phyloP scores from a whole-genome alignment of 2,329 filamentous ascomycete species.

The Fusarium siculi region DNA sequence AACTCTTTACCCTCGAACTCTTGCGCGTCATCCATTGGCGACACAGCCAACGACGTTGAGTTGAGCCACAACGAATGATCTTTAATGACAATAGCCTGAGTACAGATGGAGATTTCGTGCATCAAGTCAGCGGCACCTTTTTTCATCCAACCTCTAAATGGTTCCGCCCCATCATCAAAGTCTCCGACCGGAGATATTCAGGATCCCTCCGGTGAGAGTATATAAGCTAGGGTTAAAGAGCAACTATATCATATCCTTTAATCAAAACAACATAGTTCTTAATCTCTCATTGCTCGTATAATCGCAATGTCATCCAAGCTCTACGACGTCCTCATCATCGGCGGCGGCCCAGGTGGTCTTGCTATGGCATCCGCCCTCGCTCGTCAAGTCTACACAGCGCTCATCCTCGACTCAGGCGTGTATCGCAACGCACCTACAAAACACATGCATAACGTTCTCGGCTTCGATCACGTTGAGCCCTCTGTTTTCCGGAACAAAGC shows the following conservation, averaged over 20 bases:
- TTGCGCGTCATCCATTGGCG: not conserved
- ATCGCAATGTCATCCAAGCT: constrained; percentile 32
- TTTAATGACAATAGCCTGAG: rapidly evolving
- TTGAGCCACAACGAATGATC: not conserved
- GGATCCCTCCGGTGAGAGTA: constrained; percentile 17
- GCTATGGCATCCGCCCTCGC: constrained; percentile 59
- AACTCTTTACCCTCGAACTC: too few relatives aligned
- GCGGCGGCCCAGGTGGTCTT: constrained; percentile 64
- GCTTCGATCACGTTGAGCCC: constrained; percentile 53
- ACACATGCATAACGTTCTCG: constrained; percentile 60
- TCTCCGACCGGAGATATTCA: constrained; percentile 41
- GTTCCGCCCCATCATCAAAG: constrained; percentile 12
- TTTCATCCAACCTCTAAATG: not conserved
- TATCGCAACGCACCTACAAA: constrained; percentile 61
- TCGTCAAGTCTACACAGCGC: constrained; percentile 58
- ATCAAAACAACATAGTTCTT: too few relatives aligned
- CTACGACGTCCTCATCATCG: constrained; percentile 64
- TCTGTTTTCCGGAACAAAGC: constrained; percentile 50
- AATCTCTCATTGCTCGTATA: rapidly evolving
- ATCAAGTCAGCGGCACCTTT: not conserved
- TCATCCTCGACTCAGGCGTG: constrained; percentile 61
- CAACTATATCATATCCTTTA: not conserved
- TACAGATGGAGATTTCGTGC: not conserved
- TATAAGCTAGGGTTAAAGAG: constrained; percentile 12
- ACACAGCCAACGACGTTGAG: not conserved